Base-by-base conservation (phyloP, 306 rosid species). In the Ammopiptanthus mongolicus region DNA sequence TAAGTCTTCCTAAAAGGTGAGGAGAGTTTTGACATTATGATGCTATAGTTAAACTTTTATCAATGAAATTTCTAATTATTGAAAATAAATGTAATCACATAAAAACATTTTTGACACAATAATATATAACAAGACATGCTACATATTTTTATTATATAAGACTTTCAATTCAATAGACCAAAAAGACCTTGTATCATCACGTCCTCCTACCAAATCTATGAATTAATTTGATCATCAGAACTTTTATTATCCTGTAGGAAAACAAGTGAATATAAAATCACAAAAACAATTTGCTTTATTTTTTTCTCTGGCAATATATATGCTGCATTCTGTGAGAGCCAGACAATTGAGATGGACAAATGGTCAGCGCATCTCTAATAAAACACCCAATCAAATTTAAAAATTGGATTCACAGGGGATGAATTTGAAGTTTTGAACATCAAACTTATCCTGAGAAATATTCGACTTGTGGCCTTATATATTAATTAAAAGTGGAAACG, bases 401-500 rank as follows among this genome's bases (percentile, higher is more conserved):
- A 62, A 56, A 12, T 46, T 22, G 75, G 55, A 65, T 55, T 73
- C 63, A 73, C 56, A 17, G 8, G 44, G 65, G 48, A 64, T 51
- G 78, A 29, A 71, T 8, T 23, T 61, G 50, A 51, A 78, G 71
- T 34, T 17, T 34, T 76, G 37, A 48, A 11, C 33, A 19, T 37
- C 70, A 69, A 34, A 57, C 41, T 22, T 34, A 36, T 68, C 23
- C 3, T 59, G 42, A 5, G 44, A 60, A 23, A 37, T 61, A 46
- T 60, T 69, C 44, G 76, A 68, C 62, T 36, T 46, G 81, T 58
- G 59, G 50, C 50, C 17, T 28, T 67, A 44, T 39, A 13, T 41
- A 41, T 10, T 41, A 58, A 13, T 57, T 23, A 63, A 71, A 52
- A 79, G 73, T 79, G 82, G 73, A 71, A 53, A 62, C 51, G 31